Evolutionary conservation across 1,139 yeast species (phyloP), one percentile per base, ranked within the genome.

Genomic region (Barnettozyma hawaiiensis): DNA sequence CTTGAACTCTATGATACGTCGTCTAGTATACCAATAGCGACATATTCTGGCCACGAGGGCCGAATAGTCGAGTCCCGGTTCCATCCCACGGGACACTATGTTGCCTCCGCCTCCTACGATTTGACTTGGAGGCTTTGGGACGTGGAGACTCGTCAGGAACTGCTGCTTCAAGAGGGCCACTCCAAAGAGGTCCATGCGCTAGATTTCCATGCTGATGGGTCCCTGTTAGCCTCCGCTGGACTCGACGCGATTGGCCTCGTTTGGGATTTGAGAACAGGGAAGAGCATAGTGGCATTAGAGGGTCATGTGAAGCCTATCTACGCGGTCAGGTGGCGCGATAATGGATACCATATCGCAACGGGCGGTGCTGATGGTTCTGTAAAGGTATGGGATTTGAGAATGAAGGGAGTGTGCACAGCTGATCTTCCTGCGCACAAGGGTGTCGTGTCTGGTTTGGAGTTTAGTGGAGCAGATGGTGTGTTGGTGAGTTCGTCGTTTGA

Each of bases 61-160:
- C 70, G 97, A 43, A 81, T 89, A 1, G 73, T 85, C 0, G 69
- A 75, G n/a, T 64, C 81, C 0, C 71, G 73, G 35, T 75, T 78
- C 48, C 96, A 89, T 58, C 96, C 96, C 0, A 56, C 66, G 3
- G 78, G 78, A 0, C 53, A 62, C 3, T 76, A 63, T 51, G 56
- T 79, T 2, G 84, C 81, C 0, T 72, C 89, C 20, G 85, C 96
- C 0, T 87, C 97, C 0, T 82, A 75, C 56, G 98, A 92, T 60
- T 73, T 73, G 47, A 87, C 96, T 0, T 92, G 97, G 97, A 74
- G 87, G 47, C 60, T 89, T 7, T 89, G 96, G 95, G 97, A 92
- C 60, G 50, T 78, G 1, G 65, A 66, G 10, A 74, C 68, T 2
- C 69, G 67, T 37, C 53, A 57, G 23, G 74, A 73, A 43, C 51